Base-by-base conservation (phyloP, 208 protist species). In the Leptomonas seymouri region DNA sequence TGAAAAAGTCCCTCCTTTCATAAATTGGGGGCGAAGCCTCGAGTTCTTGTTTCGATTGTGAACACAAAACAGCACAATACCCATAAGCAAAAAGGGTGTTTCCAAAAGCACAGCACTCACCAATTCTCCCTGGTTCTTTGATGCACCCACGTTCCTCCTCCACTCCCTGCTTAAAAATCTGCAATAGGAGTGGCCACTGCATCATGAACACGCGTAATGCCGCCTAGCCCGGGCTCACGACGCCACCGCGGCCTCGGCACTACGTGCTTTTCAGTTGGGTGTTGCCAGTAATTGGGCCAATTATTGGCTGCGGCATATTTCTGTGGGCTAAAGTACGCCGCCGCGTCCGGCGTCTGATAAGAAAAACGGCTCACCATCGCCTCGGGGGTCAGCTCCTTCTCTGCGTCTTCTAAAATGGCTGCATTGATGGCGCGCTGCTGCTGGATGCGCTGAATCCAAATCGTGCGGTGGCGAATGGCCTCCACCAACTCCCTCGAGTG, bases 201-300 rank as follows among this genome's bases (percentile, higher is more conserved):
- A 53, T 91, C 86, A 20, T 81, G 60, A 31, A 97, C 93, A 53
- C 93, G 89, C 9, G 93, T 97, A 61, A 97, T 97, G 16, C 88
- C 88, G 27, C 84, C 90, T n/a, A 97, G 78, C 62, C 94, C 83
- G 9, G 80, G 79, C 30, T 89, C 76, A 21, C 93, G 84, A 21
- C 81, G 65, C 90, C 89, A 97, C 42, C 81, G 80, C 28, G 87
- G 85, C 54, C 78, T 69, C 27, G 93, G 93, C n/a, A 97, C 80
- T 0, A 97, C 88, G 60, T 97, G 90, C 23, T 44, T 54, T 62
- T 63, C 44, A 16, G 82, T 91, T 2, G 86, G 85, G 65, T 97
- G 93, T 69, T 97, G 93, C 93, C 93, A 97, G 63, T 86, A 95
- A 70, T 97, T 93, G 23, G 93, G 93, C 78, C 78, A 95, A 31